Conservation (phyloP, 192 early-diverging fungal genomes). For the Geosiphon pyriformis region DNA sequence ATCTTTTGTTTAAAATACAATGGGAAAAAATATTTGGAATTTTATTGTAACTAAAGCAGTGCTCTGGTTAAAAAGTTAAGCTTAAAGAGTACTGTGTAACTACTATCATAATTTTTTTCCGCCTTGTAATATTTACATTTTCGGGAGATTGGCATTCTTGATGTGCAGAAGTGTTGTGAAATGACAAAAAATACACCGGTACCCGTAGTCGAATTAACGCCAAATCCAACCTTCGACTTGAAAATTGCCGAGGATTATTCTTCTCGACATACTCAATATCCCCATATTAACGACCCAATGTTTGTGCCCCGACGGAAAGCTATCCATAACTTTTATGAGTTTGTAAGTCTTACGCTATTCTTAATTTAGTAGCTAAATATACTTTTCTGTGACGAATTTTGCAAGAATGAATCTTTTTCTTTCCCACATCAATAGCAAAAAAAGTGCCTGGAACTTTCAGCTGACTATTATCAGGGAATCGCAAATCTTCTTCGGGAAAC, state of each 20-base stretch:
- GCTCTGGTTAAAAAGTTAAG: no score
- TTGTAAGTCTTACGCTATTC: constrained; percentile 16
- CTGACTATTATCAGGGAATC: constrained; percentile 22
- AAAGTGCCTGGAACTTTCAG: constrained; percentile 17
- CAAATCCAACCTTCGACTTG: neutral
- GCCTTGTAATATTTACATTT: neutral
- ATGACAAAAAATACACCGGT: neutral
- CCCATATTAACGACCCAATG: neutral
- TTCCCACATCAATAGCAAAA: constrained; percentile 11
- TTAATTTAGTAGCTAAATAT: no score
- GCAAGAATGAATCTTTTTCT: neutral
- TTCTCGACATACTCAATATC: neutral
- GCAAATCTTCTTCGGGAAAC: constrained; percentile 20
- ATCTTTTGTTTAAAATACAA: no score
- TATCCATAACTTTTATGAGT: constrained; percentile 20
- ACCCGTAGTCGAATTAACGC: neutral
- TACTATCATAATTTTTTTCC: no score
- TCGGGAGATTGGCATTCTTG: neutral
- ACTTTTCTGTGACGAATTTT: neutral
- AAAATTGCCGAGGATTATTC: neutral
- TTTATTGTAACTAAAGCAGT: no score
- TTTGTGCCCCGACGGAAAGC: constrained; percentile 11
- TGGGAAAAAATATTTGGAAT: no score
- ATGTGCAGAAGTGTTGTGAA: neutral
- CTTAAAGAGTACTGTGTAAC: no score